Percentiles rank a stretch among this genome's conserved stretches.
These are phyloP conservation scores for Saprolegnia parasitica DNA, from an alignment of 352 stramenopile species.

Conservation along the genomic window DNA sequence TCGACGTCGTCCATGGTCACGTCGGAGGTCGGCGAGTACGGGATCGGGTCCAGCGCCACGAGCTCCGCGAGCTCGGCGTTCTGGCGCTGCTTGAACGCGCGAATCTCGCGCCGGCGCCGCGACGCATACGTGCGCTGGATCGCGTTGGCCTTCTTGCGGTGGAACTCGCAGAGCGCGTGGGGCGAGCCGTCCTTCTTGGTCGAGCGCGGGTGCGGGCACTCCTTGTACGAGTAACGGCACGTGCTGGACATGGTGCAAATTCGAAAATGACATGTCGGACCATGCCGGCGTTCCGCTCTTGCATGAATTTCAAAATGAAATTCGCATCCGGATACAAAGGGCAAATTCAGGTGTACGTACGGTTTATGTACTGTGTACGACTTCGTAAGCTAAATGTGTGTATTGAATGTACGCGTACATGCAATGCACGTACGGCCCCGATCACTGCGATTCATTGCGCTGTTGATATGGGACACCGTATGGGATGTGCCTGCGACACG, in stretches of 20 bases:
- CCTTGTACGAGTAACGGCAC: slow-evolving; percentile 38
- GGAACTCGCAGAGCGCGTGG: slow-evolving; percentile 61
- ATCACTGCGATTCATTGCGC: slow-evolving; percentile 6
- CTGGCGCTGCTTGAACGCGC: slow-evolving; percentile 28
- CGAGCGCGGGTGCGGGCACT: slow-evolving; percentile 40
- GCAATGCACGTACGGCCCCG: not conserved
- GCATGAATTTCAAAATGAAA: slow-evolving; percentile 14
- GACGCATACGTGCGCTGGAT: slow-evolving; percentile 59
- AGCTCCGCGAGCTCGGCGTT: slow-evolving; percentile 10
- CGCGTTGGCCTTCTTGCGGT: slow-evolving; percentile 48
- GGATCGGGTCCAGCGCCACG: slow-evolving; percentile 5
- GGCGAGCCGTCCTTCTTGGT: slow-evolving; percentile 59
- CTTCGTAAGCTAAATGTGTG: not conserved
- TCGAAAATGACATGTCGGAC: not conserved
- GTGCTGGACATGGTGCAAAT: not conserved
- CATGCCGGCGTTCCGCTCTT: not conserved
- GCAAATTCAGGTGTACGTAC: slow-evolving; percentile 10
- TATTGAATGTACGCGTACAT: not conserved
- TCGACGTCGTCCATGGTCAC: slow-evolving; percentile 4
- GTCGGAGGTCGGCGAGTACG: not conserved
- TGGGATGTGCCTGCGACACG: slow-evolving; percentile 1
- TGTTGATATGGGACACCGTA: slow-evolving; percentile 21
- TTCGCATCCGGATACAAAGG: slow-evolving; percentile 2
- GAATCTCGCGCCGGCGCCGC: slow-evolving; percentile 37
- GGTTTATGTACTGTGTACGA: not conserved